Evolutionary conservation across 176 grass and related monocot species (phyloP), one percentile per base, ranked within the genome.

Genomic region (Oryza coarctata): DNA sequence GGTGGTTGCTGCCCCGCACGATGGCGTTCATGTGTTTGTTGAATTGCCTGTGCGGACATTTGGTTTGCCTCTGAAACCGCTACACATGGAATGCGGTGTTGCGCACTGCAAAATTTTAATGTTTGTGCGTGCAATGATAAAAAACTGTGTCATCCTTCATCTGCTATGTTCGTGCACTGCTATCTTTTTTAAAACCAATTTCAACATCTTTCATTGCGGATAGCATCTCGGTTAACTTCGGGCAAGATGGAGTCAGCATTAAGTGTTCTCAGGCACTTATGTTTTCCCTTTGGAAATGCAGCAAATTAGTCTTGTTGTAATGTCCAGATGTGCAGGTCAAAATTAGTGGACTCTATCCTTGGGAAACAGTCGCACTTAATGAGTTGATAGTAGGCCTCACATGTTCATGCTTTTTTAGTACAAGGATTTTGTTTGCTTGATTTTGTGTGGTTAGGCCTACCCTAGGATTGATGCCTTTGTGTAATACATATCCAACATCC

Each of bases 311-410:
- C 35, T 23, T 0, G 1, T 41, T 44, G 26, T 27, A 10, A 13
- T 71, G 35, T 47, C 7, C 10, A 78, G 35, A 50, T 35, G 28
- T 67, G 33, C 60, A 35, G 12, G 10, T 28, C n/a, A 38, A 50
- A 52, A 23, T 38, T 32, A 65, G 50, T 52, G 25, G 25, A 25
- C 3, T 31, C 35, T 84, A 62, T 77, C 44, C 41, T n/a, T 49
- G 22, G 9, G 36, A 28, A 71, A 20, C 61, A 30, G 44, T 85
- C 78, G 30, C 36, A 47, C 74, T 71, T 77, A 60, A 67, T 39
- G 38, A 34, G 0, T 36, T 79, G 4, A 13, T 73, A 25, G 12
- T 67, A 27, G 27, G 11, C 12, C 38, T 79, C 10, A 26, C 68
- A 74, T 36, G 70, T 29, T 74, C 47, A 20, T 58, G 25, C 38